These are phyloP conservation scores for Hibiscus mutabilis DNA, from an alignment of 345 rosid species.

Conservation along the genomic window DNA sequence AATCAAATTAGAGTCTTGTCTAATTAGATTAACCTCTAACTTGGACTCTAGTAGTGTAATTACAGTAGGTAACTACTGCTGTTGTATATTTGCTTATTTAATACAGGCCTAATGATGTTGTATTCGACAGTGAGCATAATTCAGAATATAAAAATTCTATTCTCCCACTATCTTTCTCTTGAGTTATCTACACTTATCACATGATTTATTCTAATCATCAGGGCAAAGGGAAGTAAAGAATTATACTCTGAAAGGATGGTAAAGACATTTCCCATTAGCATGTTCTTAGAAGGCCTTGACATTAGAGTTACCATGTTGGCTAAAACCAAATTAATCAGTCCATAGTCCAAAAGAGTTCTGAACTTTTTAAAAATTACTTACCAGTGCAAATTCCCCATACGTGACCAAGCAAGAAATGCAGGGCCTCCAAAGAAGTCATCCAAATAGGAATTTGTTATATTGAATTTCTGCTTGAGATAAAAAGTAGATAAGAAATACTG, in stretches of 20 bases:
- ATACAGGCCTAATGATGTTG: too few relatives aligned
- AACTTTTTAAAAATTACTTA: constrained; percentile 20
- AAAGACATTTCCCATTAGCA: constrained; percentile 3
- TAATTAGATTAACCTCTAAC: too few relatives aligned
- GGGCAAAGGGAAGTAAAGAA: background rate
- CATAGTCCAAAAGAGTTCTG: constrained; percentile 2
- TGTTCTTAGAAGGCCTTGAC: background rate
- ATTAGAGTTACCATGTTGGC: background rate
- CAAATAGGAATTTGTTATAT: constrained; percentile 43
- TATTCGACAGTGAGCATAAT: too few relatives aligned
- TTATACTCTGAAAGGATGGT: background rate
- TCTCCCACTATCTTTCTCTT: too few relatives aligned
- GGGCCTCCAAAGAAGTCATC: constrained; percentile 74
- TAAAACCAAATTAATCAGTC: background rate
- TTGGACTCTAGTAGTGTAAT: too few relatives aligned
- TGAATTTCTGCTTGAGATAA: constrained; percentile 41
- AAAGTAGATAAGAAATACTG: constrained; percentile 10
- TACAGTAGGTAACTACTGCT: too few relatives aligned
- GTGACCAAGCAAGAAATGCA: constrained; percentile 77
- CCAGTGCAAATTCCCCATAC: constrained; percentile 74
- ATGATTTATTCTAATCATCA: constrained; percentile 1
- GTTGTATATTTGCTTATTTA: too few relatives aligned
- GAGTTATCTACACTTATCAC: constrained; percentile 3
- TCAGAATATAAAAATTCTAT: too few relatives aligned
- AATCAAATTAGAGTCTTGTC: too few relatives aligned